Percentiles rank a stretch among this genome's conserved stretches.
Conservation (phyloP, 192 early-diverging fungal species). For the Umbelopsis vinacea region DNA sequence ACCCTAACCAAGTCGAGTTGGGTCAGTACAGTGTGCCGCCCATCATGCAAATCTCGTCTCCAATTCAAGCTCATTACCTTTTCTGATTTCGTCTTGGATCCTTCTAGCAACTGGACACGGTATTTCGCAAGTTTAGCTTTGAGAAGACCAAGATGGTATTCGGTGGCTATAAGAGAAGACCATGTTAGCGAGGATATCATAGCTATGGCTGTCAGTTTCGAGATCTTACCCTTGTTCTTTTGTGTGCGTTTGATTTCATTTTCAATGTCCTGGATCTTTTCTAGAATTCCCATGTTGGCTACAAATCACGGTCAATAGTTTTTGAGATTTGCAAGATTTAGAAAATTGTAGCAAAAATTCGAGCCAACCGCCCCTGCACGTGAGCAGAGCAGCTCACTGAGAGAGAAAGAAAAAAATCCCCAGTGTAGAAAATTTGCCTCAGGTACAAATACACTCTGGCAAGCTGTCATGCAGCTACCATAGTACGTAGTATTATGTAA, state of each 20-base stretch:
- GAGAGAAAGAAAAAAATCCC: not conserved
- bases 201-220: not conserved
- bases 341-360: too few species aligned
- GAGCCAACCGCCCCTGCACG: too few species aligned
- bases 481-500: too few species aligned
- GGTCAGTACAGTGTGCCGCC: not conserved
- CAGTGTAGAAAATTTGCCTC: too few species aligned
- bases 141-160: conserved; percentile 97
- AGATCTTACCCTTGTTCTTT: conserved; percentile 91
- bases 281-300: conserved; percentile 76
- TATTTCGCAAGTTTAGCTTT: conserved; percentile 95
- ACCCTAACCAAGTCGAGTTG: conserved; percentile 47
- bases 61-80: conserved; percentile 37
- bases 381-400: not conserved
- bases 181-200: not conserved
- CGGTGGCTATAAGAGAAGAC: conserved; percentile 65
- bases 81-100: conserved; percentile 62
- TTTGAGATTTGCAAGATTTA: not conserved
- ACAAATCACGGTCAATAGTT: not conserved
- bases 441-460: too few species aligned
- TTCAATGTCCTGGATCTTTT: conserved; percentile 92
- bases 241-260: conserved; percentile 91
- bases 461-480: too few species aligned
- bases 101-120: conserved; percentile 77
- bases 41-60: too few species aligned